Evolutionary conservation across 2,329 filamentous ascomycete species (phyloP).

Genomic region (Fonsecaea pedrosoi): DNA sequence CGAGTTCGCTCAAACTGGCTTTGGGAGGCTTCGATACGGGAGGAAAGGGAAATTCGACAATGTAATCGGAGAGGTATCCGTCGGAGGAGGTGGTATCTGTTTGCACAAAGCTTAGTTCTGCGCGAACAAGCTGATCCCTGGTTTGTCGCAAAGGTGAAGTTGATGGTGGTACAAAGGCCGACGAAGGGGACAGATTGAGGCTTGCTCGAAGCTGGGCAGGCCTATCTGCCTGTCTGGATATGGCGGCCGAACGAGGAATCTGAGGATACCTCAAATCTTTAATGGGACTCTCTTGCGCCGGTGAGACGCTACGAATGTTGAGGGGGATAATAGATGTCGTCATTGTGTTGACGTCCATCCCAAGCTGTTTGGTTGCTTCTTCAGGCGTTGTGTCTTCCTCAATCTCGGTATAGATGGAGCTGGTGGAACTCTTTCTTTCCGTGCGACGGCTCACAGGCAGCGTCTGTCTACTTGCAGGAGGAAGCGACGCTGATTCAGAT

Average conservation of each 20-base stretch:
- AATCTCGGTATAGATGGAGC: slow-evolving; percentile 44
- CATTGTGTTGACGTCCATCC: slow-evolving; percentile 35
- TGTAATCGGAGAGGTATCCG: slow-evolving; percentile 33
- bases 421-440: slow-evolving; percentile 30
- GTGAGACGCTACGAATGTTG: slow-evolving; percentile 40
- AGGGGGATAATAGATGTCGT: slow-evolving; percentile 33
- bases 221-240: slow-evolving; percentile 43
- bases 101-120: slow-evolving; percentile 29
- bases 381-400: slow-evolving; percentile 36
- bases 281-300: slow-evolving; percentile 34
- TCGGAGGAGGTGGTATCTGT: slow-evolving; percentile 35
- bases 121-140: slow-evolving; percentile 27
- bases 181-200: slow-evolving; percentile 23
- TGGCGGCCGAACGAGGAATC: slow-evolving; percentile 35
- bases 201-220: slow-evolving; percentile 43
- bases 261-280: slow-evolving; percentile 39
- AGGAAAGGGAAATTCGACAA: slow-evolving; percentile 33
- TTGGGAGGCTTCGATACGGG: slow-evolving; percentile 19
- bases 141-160: slow-evolving; percentile 5
- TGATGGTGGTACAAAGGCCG: not conserved
- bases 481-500: not conserved
- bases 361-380: slow-evolving; percentile 32
- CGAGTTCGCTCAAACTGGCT: slow-evolving; percentile 20
- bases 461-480: not conserved
- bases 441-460: not conserved